phyloP scores from a whole-genome alignment of 352 stramenopile genomes.

The Sclerospora graminicola region DNA sequence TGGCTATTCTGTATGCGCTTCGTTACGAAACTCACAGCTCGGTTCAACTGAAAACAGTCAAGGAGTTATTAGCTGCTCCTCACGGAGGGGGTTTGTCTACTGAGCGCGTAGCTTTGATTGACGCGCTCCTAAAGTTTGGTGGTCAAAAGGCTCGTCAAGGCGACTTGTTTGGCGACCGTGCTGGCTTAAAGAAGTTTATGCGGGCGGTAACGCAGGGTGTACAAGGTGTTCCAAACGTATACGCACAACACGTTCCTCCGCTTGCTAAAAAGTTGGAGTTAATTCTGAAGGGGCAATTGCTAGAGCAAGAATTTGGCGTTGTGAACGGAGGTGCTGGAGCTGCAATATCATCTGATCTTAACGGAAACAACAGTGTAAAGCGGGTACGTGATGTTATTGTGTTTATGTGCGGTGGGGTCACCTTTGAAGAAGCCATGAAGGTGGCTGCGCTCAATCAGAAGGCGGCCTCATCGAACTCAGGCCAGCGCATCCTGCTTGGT shows the following conservation, averaged over 20 bases:
- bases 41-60: constrained; percentile 71
- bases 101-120: constrained; percentile 49
- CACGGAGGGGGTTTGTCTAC: constrained; percentile 25
- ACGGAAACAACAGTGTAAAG: constrained; percentile 91
- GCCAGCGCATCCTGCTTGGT: constrained; percentile 89
- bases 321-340: constrained; percentile 84
- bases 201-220: constrained; percentile 90
- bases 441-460: constrained; percentile 94
- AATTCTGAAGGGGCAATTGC: constrained; percentile 69
- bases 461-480: constrained; percentile 39
- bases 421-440: constrained; percentile 98
- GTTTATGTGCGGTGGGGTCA: constrained; percentile 97
- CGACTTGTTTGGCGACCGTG: constrained; percentile 73
- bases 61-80: constrained; percentile 44
- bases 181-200: constrained; percentile 82
- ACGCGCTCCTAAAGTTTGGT: constrained; percentile 63
- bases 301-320: constrained; percentile 86
- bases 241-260: constrained; percentile 96
- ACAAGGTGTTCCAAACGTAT: constrained; percentile 95
- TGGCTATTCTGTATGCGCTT: constrained; percentile 97
- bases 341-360: constrained; percentile 24
- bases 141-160: constrained; percentile 48
- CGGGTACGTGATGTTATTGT: constrained; percentile 95
- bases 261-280: constrained; percentile 90
- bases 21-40: constrained; percentile 93